Evolutionary conservation across 2,329 filamentous ascomycete genomes (phyloP).

Genomic region (Pseudophaeomoniella oleicola): DNA sequence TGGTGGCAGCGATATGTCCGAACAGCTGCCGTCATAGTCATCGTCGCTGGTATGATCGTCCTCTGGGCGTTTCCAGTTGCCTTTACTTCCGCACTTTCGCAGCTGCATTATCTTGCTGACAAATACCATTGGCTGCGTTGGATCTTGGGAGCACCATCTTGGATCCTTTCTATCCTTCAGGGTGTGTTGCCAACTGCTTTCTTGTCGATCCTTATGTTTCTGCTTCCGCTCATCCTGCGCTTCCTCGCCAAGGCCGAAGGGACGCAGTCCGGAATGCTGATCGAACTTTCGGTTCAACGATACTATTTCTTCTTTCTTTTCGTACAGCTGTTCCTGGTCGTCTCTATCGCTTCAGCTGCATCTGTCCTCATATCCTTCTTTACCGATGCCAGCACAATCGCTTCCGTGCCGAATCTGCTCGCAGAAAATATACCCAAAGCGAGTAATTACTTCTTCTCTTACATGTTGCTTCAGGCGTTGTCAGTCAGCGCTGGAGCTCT

Average conservation of each 20-base stretch:
- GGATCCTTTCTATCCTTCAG: constrained; percentile 54
- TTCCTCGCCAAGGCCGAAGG: constrained; percentile 62
- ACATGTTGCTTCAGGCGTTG: constrained; percentile 89
- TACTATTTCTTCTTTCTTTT: constrained; percentile 95
- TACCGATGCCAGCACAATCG: constrained; percentile 48
- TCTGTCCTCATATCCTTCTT: constrained; percentile 50
- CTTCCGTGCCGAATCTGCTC: constrained; percentile 57
- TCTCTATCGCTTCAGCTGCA: constrained; percentile 68
- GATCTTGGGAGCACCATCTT: constrained; percentile 46
- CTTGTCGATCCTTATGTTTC: constrained; percentile 60
- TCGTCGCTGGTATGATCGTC: constrained; percentile 63
- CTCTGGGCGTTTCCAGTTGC: constrained; percentile 85
- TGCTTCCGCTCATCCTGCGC: constrained; percentile 67
- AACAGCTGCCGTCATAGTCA: constrained; percentile 46
- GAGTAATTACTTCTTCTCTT: constrained; percentile 96
- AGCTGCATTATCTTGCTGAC: constrained; percentile 55
- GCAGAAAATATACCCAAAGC: constrained; percentile 70
- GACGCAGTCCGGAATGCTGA: constrained; percentile 65
- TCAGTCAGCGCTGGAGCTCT: constrained; percentile 82
- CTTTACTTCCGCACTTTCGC: constrained; percentile 69
- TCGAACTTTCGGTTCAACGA: constrained; percentile 69
- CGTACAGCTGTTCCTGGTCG: constrained; percentile 85
- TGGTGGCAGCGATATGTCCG: constrained; percentile 88
- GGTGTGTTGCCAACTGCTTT: constrained; percentile 74
- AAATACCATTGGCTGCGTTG: constrained; percentile 56